A percentile compares a stretch with the other conserved stretches of the same genome.
Evolutionary conservation across 2,329 filamentous ascomycete genomes (phyloP).

Genomic region (Sphaerulina vaccinii): DNA sequence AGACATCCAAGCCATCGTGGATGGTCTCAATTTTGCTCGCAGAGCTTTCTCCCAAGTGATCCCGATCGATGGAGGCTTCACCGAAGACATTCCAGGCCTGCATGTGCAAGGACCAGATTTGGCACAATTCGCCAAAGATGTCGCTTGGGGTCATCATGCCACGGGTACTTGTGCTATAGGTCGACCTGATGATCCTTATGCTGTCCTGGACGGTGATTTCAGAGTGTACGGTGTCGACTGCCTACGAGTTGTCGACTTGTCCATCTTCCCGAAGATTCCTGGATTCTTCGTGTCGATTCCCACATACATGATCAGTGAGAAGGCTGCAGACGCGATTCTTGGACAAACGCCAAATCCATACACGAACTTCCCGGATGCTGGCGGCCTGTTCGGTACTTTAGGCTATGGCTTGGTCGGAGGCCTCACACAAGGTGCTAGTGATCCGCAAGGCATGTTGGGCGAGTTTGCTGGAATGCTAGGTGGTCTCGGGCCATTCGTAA

Average conservation of each 20-base stretch:
- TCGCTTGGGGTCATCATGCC: slow-evolving; percentile 17
- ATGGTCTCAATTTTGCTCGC: slow-evolving; percentile 56
- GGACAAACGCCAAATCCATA: not conserved
- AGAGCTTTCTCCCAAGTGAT: slow-evolving; percentile 32
- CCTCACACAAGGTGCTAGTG: not conserved
- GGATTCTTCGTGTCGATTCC: not conserved
- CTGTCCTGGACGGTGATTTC: slow-evolving; percentile 17
- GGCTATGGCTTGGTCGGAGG: not conserved
- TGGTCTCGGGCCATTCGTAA: not conserved
- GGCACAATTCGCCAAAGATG: not conserved
- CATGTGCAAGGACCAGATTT: slow-evolving; percentile 32
- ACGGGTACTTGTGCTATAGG: slow-evolving; percentile 12
- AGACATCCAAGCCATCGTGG: slow-evolving; percentile 50
- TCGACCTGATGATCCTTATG: not conserved
- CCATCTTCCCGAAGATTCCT: slow-evolving; percentile 17
- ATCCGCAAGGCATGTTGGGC: not conserved
- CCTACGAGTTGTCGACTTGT: slow-evolving; percentile 21
- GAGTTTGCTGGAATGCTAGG: not conserved
- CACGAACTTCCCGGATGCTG: not conserved
- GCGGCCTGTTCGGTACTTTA: not conserved
- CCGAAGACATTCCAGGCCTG: slow-evolving; percentile 44
- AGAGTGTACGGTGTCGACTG: slow-evolving; percentile 19
- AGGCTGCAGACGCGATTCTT: not conserved
- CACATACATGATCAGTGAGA: not conserved
- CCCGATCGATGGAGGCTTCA: slow-evolving; percentile 45